phyloP scores from a whole-genome alignment of 2,329 filamentous ascomycete genomes.

The Aureobasidium sp. region DNA sequence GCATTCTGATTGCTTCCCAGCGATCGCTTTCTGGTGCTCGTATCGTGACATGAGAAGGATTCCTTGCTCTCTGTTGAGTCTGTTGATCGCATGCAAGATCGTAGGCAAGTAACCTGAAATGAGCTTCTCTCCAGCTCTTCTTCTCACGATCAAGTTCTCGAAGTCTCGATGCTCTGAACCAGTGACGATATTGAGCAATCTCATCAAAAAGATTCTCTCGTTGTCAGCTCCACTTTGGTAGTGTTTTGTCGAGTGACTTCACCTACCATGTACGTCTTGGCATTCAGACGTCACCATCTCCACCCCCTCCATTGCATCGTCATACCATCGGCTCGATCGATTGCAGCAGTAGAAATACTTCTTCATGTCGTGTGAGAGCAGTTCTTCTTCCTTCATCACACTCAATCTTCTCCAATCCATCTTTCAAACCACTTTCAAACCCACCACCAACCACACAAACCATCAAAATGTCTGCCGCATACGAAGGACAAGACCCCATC shows the following conservation, averaged over 20 bases:
- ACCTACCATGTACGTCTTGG: not conserved
- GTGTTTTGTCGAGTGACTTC: conserved; percentile 1
- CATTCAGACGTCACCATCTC: not conserved
- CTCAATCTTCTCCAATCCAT: conserved; percentile 12
- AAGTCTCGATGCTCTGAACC: not conserved
- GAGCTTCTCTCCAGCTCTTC: not conserved
- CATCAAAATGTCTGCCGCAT: conserved; percentile 33
- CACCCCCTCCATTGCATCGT: not conserved
- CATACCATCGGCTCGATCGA: conserved; percentile 2
- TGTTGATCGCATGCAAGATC: not conserved
- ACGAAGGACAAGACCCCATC: conserved; percentile 33
- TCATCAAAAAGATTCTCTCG: not conserved
- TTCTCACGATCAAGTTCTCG: not conserved
- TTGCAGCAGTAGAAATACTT: conserved; percentile 8
- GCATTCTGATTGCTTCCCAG: not conserved
- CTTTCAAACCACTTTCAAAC: conserved; percentile 11
- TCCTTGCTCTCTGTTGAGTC: not conserved
- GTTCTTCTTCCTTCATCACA: conserved; percentile 7
- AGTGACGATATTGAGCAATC: not conserved
- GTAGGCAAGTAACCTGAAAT: not conserved
- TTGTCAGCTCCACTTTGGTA: not conserved
- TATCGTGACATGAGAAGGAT: not conserved
- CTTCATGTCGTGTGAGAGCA: not conserved
- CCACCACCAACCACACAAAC: not conserved
- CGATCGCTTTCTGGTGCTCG: not conserved